phyloP scores from a whole-genome alignment of 1,139 yeast genomes.

The Maudiozyma humilis region DNA sequence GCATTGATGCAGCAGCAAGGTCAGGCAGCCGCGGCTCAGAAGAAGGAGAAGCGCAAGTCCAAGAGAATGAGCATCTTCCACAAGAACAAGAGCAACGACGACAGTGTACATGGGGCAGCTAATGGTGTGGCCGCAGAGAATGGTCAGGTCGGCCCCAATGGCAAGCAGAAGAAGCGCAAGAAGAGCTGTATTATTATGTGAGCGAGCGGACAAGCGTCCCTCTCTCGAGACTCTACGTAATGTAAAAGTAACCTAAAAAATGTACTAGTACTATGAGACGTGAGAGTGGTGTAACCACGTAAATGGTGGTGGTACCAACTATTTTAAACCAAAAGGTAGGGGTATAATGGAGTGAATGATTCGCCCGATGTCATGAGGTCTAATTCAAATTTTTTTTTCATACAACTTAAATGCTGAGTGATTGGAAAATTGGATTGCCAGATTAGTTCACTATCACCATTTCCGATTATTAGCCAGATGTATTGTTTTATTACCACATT shows the following conservation, averaged over 20 bases:
- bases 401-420: no score
- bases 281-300: no score
- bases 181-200: constrained; percentile 21
- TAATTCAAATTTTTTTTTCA: no score
- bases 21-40: constrained; percentile 1
- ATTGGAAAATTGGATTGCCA: no score
- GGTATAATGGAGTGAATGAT: no score
- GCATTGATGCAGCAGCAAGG: constrained; percentile 1
- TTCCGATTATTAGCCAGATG: no score
- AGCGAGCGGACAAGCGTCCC: background rate
- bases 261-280: no score
- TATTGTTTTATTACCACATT: no score
- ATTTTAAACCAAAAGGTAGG: no score
- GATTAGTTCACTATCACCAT: no score
- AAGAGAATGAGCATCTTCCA: constrained; percentile 4
- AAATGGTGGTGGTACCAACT: no score
- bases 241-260: background rate
- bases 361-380: no score
- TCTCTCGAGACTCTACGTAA: background rate
- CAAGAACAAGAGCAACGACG: background rate
- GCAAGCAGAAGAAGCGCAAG: constrained; percentile 15
- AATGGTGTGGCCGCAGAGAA: background rate
- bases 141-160: background rate
- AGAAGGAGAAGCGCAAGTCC: constrained; percentile 1
- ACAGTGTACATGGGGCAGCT: background rate